Conservation (phyloP, 1,139 yeast genomes). For the Wickerhamomyces sp. region DNA sequence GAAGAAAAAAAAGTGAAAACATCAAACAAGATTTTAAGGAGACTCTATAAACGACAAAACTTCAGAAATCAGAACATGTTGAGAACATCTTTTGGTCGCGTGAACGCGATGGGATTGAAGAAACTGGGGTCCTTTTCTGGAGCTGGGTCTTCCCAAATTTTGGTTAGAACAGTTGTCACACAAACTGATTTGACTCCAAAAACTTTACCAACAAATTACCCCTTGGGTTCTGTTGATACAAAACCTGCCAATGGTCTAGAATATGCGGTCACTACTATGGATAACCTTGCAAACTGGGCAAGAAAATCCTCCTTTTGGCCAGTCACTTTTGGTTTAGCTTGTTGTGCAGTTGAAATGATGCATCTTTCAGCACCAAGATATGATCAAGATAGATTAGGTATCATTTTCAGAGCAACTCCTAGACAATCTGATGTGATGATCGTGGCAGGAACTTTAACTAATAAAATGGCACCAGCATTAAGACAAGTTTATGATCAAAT, state of each 20-base stretch:
- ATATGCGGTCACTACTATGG: conserved; percentile 81
- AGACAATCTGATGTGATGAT: conserved; percentile 93
- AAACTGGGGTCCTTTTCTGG: no score
- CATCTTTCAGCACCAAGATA: conserved; percentile 89
- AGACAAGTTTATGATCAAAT: conserved; percentile 93
- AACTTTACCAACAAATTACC: conserved; percentile 44
- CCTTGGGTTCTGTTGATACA: conserved; percentile 44
- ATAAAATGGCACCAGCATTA: conserved; percentile 91
- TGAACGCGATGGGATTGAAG: no score
- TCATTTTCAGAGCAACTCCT: conserved; percentile 91
- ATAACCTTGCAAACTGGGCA: conserved; percentile 86
- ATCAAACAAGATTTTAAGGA: no score
- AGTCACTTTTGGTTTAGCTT: conserved; percentile 85
- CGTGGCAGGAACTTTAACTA: conserved; percentile 89
- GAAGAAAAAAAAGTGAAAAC: no score
- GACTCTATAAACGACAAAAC: no score
- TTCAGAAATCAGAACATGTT: no score
- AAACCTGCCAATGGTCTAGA: conserved; percentile 59
- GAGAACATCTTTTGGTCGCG: no score
- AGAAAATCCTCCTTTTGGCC: conserved; percentile 94
- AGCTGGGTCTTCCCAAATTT: background rate
- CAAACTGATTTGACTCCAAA: conserved; percentile 20
- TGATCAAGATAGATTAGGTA: conserved; percentile 91
- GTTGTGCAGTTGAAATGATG: conserved; percentile 97
- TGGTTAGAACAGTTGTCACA: conserved; percentile 14